phyloP scores from a whole-genome alignment of 768 basidiomycete species.

The Rhodotorula diobovata region DNA sequence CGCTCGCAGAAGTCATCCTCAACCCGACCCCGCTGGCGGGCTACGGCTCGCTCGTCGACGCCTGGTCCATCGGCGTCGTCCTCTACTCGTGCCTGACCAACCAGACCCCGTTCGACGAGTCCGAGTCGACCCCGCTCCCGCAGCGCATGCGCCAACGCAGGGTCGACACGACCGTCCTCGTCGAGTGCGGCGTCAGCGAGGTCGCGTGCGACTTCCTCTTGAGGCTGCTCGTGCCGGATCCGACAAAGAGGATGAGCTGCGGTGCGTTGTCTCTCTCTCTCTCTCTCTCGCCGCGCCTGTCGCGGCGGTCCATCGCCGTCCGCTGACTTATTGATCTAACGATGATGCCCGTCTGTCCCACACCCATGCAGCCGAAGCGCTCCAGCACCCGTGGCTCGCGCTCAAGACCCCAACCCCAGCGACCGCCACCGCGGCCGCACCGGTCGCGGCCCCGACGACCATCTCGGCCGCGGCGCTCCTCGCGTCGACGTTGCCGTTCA shows the following conservation, averaged over 20 bases:
- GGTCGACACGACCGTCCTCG: constrained; percentile 62
- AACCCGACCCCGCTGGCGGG: constrained; percentile 56
- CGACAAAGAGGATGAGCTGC: constrained; percentile 65
- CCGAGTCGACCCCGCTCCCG: constrained; percentile 59
- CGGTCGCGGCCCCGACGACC: neutral
- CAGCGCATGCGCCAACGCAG: constrained; percentile 58
- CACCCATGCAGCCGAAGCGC: constrained; percentile 57
- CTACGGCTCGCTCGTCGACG: constrained; percentile 85
- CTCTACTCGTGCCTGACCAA: constrained; percentile 71
- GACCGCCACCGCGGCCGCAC: no score
- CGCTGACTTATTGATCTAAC: neutral
- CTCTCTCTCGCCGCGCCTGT: no score
- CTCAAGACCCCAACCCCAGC: neutral
- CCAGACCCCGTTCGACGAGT: constrained; percentile 72
- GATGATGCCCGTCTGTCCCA: neutral
- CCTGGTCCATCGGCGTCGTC: constrained; percentile 94
- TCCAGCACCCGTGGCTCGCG: constrained; percentile 70
- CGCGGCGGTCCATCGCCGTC: no score
- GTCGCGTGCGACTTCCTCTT: constrained; percentile 65
- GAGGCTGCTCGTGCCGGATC: constrained; percentile 62
- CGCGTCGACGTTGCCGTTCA: constrained; percentile 15
- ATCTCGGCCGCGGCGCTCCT: neutral
- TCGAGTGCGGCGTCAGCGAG: constrained; percentile 49
- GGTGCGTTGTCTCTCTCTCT: constrained; percentile 29
- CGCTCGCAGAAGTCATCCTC: constrained; percentile 62